A percentile compares a stretch with the other conserved stretches of the same genome.
phyloP scores from a whole-genome alignment of 306 rosid genomes.

The Hippophae tibetana region DNA sequence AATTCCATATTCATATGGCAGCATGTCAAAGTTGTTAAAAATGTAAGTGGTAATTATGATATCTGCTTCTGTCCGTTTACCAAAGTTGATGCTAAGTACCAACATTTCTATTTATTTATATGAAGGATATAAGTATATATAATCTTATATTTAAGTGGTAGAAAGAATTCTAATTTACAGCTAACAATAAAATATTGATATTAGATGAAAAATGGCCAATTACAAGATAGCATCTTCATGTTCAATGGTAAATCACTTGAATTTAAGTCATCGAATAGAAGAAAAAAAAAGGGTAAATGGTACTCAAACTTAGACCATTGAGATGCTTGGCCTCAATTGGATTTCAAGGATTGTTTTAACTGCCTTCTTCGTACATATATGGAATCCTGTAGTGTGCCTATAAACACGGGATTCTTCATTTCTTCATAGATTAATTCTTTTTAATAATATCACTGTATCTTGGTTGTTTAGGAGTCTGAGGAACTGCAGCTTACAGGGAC shows the following conservation, averaged over 20 bases:
- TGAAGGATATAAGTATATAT: too few relatives aligned
- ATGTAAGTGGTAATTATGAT: conserved; percentile 47
- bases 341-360: not conserved
- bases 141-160: too few relatives aligned
- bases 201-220: not conserved
- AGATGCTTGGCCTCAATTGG: not conserved
- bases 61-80: not conserved
- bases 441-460: conserved; percentile 9
- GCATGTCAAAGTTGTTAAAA: conserved; percentile 49
- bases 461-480: conserved; percentile 65
- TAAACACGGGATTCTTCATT: not conserved
- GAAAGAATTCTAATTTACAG: too few relatives aligned
- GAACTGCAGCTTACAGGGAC: conserved; percentile 76
- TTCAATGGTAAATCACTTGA: not conserved
- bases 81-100: not conserved
- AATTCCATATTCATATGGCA: conserved; percentile 58
- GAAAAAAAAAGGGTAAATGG: not conserved
- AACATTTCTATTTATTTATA: conserved; percentile 1
- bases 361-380: not conserved
- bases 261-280: not conserved
- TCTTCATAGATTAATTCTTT: not conserved
- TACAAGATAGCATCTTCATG: not conserved
- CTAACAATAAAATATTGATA: too few relatives aligned
- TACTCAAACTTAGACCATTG: not conserved
- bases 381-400: not conserved